Base-by-base conservation (phyloP, 2,329 filamentous ascomycete species). In the Diplodia intermedia region DNA sequence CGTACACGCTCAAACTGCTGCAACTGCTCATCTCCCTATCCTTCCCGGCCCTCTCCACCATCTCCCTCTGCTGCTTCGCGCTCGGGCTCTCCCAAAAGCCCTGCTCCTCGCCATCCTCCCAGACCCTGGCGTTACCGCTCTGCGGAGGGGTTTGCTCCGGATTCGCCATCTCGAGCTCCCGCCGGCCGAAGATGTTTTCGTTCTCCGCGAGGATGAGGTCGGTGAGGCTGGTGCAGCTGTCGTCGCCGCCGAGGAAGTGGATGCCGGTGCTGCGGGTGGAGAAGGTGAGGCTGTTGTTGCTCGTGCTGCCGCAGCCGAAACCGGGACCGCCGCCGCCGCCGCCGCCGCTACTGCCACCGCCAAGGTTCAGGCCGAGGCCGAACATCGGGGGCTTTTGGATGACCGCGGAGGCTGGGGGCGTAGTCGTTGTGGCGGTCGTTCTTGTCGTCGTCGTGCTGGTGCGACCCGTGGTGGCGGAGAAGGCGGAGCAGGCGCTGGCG, bases 21-120 rank as follows among this genome's bases (percentile, higher is more conserved):
- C 36, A 38, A 38, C 38, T n/a, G 18, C 15, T 18, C 23, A 6
- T 18, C 56, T 43, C 26, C 40, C 47, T 33, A 33, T 33, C 31
- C 31, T 6, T 33, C 26, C 26, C 26, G 26, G 26, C 26, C 36
- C 36, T 38, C 36, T 38, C 36, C 20, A 18, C 5, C 43, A 23
- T 55, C 43, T 31, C 20, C 43, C 47, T 47, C 54, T 61, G 43
- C 43, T 61, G 43, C 47, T 36, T 36, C 55, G 55, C 47, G n/a
- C 54, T 40, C 47, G 56, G 54, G 12, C 54, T 53, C 55, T 69
- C 63, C 75, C 74, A 77, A 62, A 76, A 76, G 9, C 71, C 73
- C 11, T 38, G 8, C 36, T 38, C 36, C 61, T 76, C 75, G 54
- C 73, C 73, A 60, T 77, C 75, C 71, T 77, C 75, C 75, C 76